Percentiles rank a stretch among this genome's conserved stretches.
These are phyloP conservation scores for Kodamaea sp. DNA, from an alignment of 1,139 yeast species.

Conservation along the genomic window DNA sequence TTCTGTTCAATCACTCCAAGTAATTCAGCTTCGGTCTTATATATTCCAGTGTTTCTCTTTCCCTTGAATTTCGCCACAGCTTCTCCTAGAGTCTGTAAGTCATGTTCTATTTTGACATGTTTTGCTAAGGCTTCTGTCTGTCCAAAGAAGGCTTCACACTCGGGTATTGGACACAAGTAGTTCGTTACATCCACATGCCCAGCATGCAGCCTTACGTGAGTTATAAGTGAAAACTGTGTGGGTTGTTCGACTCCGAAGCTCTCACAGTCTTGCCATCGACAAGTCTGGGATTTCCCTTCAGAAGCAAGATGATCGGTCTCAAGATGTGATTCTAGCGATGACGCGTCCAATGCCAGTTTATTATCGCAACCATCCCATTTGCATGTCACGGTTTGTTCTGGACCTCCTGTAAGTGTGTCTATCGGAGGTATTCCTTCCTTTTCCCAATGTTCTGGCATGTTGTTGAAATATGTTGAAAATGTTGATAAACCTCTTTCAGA, in stretches of 20 bases:
- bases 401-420: no score
- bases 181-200: not conserved
- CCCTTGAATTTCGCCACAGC: slow-evolving; percentile 6
- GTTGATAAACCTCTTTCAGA: no score
- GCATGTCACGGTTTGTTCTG: no score
- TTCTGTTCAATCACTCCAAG: slow-evolving; percentile 33
- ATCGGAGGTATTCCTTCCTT: no score
- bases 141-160: slow-evolving; percentile 62
- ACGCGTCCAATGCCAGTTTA: no score
- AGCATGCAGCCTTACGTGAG: slow-evolving; percentile 67
- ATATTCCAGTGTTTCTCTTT: slow-evolving; percentile 15
- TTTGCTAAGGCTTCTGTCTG: slow-evolving; percentile 63
- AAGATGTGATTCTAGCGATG: slow-evolving; percentile 33
- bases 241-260: slow-evolving; percentile 58
- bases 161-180: slow-evolving; percentile 61
- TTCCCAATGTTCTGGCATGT: no score
- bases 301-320: slow-evolving; percentile 30
- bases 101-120: slow-evolving; percentile 66
- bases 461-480: no score
- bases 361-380: slow-evolving; percentile 37
- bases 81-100: slow-evolving; percentile 42
- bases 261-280: slow-evolving; percentile 65
- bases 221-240: slow-evolving; percentile 57
- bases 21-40: slow-evolving; percentile 19
- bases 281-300: slow-evolving; percentile 24